These are phyloP conservation scores for Backusella tuberculispora DNA, from an alignment of 192 early-diverging fungal species.

Conservation along the genomic window DNA sequence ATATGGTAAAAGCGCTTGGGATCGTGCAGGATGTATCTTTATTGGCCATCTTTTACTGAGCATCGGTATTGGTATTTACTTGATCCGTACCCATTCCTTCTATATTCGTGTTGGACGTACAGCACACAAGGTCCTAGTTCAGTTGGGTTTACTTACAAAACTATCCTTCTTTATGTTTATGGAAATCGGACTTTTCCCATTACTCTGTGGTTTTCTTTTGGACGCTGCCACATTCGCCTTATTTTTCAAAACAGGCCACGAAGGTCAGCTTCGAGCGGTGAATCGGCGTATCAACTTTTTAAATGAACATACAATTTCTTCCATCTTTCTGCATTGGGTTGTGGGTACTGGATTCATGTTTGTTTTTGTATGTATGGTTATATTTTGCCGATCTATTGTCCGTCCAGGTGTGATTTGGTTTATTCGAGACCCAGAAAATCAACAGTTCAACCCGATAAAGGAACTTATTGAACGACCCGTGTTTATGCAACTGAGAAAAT, in stretches of 20 bases:
- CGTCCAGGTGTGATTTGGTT: constrained; percentile 98
- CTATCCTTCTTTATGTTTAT: constrained; percentile 84
- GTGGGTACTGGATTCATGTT: constrained; percentile 92
- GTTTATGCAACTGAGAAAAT: constrained; percentile 77
- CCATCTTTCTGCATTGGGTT: constrained; percentile 85
- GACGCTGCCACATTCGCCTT: constrained; percentile 78
- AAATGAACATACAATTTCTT: constrained; percentile 59
- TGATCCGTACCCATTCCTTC: background rate
- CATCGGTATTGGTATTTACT: background rate
- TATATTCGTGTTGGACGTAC: background rate
- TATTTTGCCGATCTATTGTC: constrained; percentile 75
- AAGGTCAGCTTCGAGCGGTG: constrained; percentile 46
- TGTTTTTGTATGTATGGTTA: constrained; percentile 83
- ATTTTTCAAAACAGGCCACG: constrained; percentile 38
- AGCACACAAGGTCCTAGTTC: background rate
- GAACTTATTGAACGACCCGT: constrained; percentile 87
- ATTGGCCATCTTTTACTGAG: background rate
- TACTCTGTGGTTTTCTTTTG: constrained; percentile 84
- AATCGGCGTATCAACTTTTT: constrained; percentile 58
- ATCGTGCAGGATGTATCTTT: background rate
- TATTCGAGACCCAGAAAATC: constrained; percentile 94
- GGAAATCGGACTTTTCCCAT: constrained; percentile 87
- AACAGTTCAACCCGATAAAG: constrained; percentile 88
- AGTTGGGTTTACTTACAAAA: constrained; percentile 42
- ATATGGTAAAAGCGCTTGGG: background rate